These are phyloP conservation scores for Vitis cinerea DNA, from an alignment of 164 flowering plant genomes.

Conservation along the genomic window DNA sequence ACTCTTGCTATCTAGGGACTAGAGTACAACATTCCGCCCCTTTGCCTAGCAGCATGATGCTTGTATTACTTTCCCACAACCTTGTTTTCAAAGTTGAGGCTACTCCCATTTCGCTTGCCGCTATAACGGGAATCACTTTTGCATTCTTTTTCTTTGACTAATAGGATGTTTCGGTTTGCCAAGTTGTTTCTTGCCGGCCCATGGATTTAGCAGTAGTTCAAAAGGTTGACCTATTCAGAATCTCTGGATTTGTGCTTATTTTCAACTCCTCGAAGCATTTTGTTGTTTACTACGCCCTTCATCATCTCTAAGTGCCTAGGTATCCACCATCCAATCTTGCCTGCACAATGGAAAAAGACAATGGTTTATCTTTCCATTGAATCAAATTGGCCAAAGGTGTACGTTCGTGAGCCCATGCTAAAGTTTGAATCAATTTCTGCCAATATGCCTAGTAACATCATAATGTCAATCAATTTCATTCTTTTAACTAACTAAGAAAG, in stretches of 20 bases:
- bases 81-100: slow-evolving; percentile 10
- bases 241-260: too few species aligned
- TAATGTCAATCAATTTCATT: too few species aligned
- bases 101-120: slow-evolving; percentile 8
- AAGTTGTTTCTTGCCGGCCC: too few species aligned
- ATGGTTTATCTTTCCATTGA: slow-evolving; percentile 9
- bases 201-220: too few species aligned
- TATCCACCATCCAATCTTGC: slow-evolving; percentile 8
- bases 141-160: neutral
- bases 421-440: slow-evolving; percentile 8
- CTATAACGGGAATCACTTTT: neutral
- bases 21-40: neutral
- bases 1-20: slow-evolving; percentile 7
- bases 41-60: neutral
- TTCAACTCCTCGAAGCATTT: too few species aligned
- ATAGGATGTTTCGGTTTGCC: too few species aligned
- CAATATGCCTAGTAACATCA: neutral
- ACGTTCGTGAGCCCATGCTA: slow-evolving; percentile 9
- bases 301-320: too few species aligned
- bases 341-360: slow-evolving; percentile 18
- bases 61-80: slow-evolving; percentile 2
- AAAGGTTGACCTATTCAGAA: too few species aligned
- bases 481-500: too few species aligned
- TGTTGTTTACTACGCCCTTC: too few species aligned
- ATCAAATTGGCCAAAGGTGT: slow-evolving; percentile 19